Evolutionary conservation across 2,329 filamentous ascomycete species (phyloP).

Genomic region (Cordyceps javanica): DNA sequence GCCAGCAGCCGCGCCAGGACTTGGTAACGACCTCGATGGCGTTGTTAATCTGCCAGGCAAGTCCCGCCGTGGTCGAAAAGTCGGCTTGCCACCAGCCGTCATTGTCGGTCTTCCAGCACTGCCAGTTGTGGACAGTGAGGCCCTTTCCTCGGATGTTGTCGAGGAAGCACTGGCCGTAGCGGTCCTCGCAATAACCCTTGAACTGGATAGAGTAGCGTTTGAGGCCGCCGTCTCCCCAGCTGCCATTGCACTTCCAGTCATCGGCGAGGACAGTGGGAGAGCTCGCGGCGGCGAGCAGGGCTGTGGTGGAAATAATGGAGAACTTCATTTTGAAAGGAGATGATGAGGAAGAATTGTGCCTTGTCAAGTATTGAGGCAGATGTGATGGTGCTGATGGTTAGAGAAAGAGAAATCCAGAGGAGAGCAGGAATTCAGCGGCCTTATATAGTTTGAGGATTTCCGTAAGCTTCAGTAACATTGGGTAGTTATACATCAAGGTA

Average conservation of each 20-base stretch:
- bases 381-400: neutral
- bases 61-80: neutral
- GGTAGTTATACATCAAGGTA: no score
- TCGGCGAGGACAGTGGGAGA: neutral
- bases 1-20: neutral
- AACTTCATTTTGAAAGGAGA: neutral
- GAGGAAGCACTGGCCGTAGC: conserved; percentile 1
- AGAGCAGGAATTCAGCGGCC: neutral
- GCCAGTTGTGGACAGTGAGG: neutral
- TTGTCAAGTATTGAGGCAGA: no score
- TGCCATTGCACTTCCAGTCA: neutral
- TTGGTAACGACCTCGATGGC: neutral
- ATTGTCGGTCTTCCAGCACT: neutral
- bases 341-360: neutral
- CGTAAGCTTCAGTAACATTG: no score
- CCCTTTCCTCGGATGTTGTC: neutral
- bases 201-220: neutral
- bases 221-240: neutral
- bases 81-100: neutral
- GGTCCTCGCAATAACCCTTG: neutral
- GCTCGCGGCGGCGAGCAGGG: neutral
- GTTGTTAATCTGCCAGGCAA: neutral
- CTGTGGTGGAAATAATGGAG: neutral
- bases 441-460: no score
- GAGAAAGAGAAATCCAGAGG: neutral